Base-by-base conservation (phyloP, 768 basidiomycete species). In the Sporobolomyces phaffii region DNA sequence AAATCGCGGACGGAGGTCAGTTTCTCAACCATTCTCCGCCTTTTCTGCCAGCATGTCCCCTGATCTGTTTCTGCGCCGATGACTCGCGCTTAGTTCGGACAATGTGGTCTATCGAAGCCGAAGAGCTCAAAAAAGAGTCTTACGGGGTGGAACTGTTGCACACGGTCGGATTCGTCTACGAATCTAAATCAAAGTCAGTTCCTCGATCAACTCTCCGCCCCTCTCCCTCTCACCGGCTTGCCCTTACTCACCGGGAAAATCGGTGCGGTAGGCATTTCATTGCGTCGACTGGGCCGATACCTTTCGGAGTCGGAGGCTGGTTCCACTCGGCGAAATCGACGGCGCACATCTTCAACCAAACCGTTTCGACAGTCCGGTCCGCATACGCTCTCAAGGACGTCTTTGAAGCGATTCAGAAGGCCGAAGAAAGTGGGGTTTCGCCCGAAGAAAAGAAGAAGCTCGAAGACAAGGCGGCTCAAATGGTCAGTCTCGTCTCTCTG, bases 391-490 rank as follows among this genome's bases (percentile, higher is more conserved):
- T 93, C 65, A 93, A 93, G 78, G 80, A 82, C 15, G 89, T 92
- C 0, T 94, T 93, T 62, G 91, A 93, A 76, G 90, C 91, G 76
- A 89, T 94, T 31, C 87, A 90, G 77, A 89, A 89, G 0, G 91
- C 90, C 0, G 91, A 93, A 77, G 86, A 87, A 74, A 85, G 87
- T 3, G 91, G 91, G 1, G 78, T 91, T 44, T 81, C 80, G 33
- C 84, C 86, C 0, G 90, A 91, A 47, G 89, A 91, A 78, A 87
- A 85, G 79, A 85, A 83, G 75, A 84, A 85, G 62, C 79, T 94
- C 1, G 91, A 94, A 75, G 91, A 93, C 72, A 88, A 91, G 73
- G 91, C 91, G 1, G 91, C 91, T 0, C 91, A 93, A 80, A 93
- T 92, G 75, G 74, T 74, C 26, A n/a, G 71, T 51, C 26, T 33